Evolutionary conservation across 75 land plant species (phyloP).

Genomic region (Picea glauca): DNA sequence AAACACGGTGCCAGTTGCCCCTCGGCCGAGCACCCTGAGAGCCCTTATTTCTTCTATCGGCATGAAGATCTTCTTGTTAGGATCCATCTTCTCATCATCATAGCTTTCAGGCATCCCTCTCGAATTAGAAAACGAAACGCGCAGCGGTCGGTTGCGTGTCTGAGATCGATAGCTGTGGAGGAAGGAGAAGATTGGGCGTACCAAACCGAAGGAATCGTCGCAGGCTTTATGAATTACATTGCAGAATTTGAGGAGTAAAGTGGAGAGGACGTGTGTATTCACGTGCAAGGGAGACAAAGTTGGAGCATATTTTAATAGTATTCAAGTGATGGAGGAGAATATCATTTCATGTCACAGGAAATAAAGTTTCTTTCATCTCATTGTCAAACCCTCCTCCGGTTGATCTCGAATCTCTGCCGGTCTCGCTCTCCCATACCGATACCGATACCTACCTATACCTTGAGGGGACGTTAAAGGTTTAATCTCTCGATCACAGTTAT

Average conservation of each 20-base stretch:
- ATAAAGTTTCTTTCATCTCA: too few species aligned
- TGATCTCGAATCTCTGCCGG: too few species aligned
- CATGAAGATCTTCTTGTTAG: background rate
- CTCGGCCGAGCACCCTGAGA: slow-evolving; percentile 1
- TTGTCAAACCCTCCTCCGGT: too few species aligned
- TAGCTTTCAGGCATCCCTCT: background rate
- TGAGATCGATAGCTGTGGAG: background rate
- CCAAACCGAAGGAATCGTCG: background rate
- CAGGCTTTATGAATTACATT: background rate
- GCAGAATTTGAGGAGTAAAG: slow-evolving; percentile 10
- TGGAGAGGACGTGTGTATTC: slow-evolving; percentile 1
- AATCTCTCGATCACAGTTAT: too few species aligned
- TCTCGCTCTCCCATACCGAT: too few species aligned
- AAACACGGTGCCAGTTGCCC: slow-evolving; percentile 3
- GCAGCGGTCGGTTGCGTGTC: too few species aligned
- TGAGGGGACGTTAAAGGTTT: too few species aligned
- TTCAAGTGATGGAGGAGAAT: too few species aligned
- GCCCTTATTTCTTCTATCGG: background rate
- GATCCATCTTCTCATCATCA: background rate
- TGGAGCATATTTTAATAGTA: too few species aligned
- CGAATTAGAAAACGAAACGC: background rate
- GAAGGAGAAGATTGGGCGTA: background rate
- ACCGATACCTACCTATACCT: too few species aligned
- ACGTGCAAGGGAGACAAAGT: slow-evolving; percentile 7
- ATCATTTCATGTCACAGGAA: too few species aligned